phyloP scores from a whole-genome alignment of 768 basidiomycete genomes.

The Pleurotus citrinopileatus region DNA sequence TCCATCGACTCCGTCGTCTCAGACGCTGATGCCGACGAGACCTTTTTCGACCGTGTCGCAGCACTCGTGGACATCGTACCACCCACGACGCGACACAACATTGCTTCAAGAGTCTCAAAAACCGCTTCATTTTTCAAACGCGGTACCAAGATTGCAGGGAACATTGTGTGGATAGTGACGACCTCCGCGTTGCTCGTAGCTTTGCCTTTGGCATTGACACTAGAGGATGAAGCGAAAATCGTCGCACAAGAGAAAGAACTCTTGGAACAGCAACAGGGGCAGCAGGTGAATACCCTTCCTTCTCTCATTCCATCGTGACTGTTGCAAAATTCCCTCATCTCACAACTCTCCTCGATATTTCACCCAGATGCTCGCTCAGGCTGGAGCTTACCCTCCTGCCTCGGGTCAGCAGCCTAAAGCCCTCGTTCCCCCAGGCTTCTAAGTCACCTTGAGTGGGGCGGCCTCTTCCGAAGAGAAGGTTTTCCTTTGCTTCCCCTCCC shows the following conservation, averaged over 20 bases:
- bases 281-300: constrained; percentile 58
- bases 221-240: constrained; percentile 96
- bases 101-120: constrained; percentile 57
- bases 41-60: constrained; percentile 80
- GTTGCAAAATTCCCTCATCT: neutral
- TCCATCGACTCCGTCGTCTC: constrained; percentile 83
- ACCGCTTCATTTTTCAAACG: constrained; percentile 66
- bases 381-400: constrained; percentile 49
- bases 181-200: constrained; percentile 93
- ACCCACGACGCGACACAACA: constrained; percentile 79
- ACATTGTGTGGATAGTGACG: constrained; percentile 91
- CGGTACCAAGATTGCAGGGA: constrained; percentile 73
- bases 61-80: constrained; percentile 97
- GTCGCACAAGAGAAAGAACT: constrained; percentile 93
- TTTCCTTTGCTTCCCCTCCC: constrained; percentile 12
- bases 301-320: neutral
- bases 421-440: constrained; percentile 87
- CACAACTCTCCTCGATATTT: constrained; percentile 13
- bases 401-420: constrained; percentile 47
- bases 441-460: constrained; percentile 22
- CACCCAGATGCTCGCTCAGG: constrained; percentile 68
- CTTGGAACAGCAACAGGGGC: constrained; percentile 90
- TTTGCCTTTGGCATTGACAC: constrained; percentile 84
- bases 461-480: constrained; percentile 15
- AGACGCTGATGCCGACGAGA: constrained; percentile 71